phyloP scores from a whole-genome alignment of 1,284 basidiomycete genomes.

The Malassezia arunalokei region DNA sequence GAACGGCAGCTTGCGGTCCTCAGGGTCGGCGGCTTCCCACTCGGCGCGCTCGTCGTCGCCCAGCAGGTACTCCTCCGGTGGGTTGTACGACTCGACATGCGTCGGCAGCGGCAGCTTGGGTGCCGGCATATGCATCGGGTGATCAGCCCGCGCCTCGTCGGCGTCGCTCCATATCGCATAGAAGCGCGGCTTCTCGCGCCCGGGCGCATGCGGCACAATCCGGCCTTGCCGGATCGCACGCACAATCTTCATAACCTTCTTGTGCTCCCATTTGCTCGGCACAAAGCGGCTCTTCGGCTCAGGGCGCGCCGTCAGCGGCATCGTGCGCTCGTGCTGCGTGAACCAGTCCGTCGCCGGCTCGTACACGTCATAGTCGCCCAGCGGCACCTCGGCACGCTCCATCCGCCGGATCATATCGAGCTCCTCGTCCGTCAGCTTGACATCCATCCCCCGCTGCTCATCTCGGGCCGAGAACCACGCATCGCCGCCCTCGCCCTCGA shows the following conservation, averaged over 20 bases:
- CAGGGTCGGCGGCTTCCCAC: slow-evolving; percentile 74
- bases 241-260: slow-evolving; percentile 99
- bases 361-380: slow-evolving; percentile 67
- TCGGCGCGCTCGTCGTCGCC: slow-evolving; percentile 68
- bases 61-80: slow-evolving; percentile 93
- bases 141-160: slow-evolving; percentile 48
- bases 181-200: slow-evolving; percentile 60
- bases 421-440: slow-evolving; percentile 76
- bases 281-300: slow-evolving; percentile 95
- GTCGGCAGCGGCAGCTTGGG: slow-evolving; percentile 81
- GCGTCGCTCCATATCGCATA: slow-evolving; percentile 75
- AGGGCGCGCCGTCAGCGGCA: slow-evolving; percentile 78
- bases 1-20: slow-evolving; percentile 82
- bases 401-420: slow-evolving; percentile 86
- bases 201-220: slow-evolving; percentile 75
- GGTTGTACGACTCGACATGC: slow-evolving; percentile 93
- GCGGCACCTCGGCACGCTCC: slow-evolving; percentile 81
- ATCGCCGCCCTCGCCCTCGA: slow-evolving; percentile 64
- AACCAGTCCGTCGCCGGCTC: slow-evolving; percentile 92
- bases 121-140: slow-evolving; percentile 67
- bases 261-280: slow-evolving; percentile 98
- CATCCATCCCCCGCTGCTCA: slow-evolving; percentile 72
- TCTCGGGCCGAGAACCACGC: slow-evolving; percentile 92
- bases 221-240: slow-evolving; percentile 91
- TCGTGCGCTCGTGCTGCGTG: slow-evolving; percentile 83